A percentile compares a stretch with the other conserved stretches of the same genome.
Evolutionary conservation across 257 asterid species (phyloP).

Genomic region (Thymus quinquecostatus): DNA sequence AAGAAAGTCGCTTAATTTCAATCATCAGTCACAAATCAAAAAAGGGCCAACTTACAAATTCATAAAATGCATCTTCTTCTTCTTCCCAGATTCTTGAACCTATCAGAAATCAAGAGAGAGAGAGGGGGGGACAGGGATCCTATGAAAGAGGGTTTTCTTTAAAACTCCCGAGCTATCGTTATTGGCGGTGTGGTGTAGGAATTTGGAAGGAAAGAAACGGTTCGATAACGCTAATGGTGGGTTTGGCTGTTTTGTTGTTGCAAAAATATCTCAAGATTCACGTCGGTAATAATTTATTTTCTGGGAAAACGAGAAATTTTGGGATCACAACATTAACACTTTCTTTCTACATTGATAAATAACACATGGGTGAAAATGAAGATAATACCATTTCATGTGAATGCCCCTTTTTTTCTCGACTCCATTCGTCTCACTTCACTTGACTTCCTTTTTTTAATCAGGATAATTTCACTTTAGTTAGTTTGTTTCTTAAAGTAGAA

Average conservation of each 20-base stretch:
- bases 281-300: not conserved
- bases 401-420: no score
- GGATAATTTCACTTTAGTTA: no score
- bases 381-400: no score
- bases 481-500: no score
- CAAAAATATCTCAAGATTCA: constrained; percentile 40
- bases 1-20: not conserved
- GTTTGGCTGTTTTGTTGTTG: constrained; percentile 20
- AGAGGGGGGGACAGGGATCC: not conserved
- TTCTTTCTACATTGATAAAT: not conserved
- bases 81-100: constrained; percentile 15
- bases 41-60: constrained; percentile 21
- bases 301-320: not conserved
- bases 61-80: not conserved
- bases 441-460: no score
- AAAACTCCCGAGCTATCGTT: constrained; percentile 21
- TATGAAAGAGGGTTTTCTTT: not conserved
- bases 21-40: constrained; percentile 1
- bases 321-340: not conserved
- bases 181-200: constrained; percentile 33
- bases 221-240: constrained; percentile 14
- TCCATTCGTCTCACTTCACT: no score
- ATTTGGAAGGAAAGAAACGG: constrained; percentile 36
- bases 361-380: no score
- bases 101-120: not conserved